These are phyloP conservation scores for Nemania diffusa DNA, from an alignment of 2,329 filamentous ascomycete species.

Conservation along the genomic window DNA sequence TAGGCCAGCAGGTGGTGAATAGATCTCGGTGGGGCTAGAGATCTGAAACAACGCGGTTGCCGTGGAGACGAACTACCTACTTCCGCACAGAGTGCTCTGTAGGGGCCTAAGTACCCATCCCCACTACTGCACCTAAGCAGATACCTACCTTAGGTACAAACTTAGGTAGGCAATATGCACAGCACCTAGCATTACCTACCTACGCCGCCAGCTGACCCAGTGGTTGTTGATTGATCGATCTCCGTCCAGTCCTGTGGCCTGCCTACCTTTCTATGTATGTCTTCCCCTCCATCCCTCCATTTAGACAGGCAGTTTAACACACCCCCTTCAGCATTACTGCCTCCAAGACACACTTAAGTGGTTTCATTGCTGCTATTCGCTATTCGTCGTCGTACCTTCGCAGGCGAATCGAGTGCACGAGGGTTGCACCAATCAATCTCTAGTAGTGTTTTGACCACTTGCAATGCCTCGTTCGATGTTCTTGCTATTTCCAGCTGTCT, in stretches of 20 bases:
- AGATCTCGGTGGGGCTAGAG: slow-evolving; percentile 7
- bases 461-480: slow-evolving; percentile 35
- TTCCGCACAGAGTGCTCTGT: not conserved
- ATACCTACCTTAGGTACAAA: not conserved
- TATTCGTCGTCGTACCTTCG: slow-evolving; percentile 35
- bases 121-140: too few species aligned
- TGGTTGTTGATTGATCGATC: slow-evolving; percentile 47
- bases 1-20: slow-evolving; percentile 17
- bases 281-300: slow-evolving; percentile 40
- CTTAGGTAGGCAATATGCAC: slow-evolving; percentile 31
- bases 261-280: slow-evolving; percentile 30
- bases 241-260: slow-evolving; percentile 8
- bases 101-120: too few species aligned
- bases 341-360: slow-evolving; percentile 36
- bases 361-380: slow-evolving; percentile 39
- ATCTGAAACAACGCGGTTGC: slow-evolving; percentile 42
- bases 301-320: slow-evolving; percentile 17
- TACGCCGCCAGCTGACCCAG: slow-evolving; percentile 21
- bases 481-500: slow-evolving; percentile 22
- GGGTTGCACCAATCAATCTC: slow-evolving; percentile 11
- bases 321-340: slow-evolving; percentile 12
- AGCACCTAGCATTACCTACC: slow-evolving; percentile 23
- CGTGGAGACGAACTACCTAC: slow-evolving; percentile 35
- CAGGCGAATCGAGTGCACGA: slow-evolving; percentile 19
- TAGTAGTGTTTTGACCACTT: slow-evolving; percentile 33